Percentiles rank a stretch among this genome's conserved stretches.
Conservation (phyloP, 2,329 filamentous ascomycete species). For the Fusarium buharicum region DNA sequence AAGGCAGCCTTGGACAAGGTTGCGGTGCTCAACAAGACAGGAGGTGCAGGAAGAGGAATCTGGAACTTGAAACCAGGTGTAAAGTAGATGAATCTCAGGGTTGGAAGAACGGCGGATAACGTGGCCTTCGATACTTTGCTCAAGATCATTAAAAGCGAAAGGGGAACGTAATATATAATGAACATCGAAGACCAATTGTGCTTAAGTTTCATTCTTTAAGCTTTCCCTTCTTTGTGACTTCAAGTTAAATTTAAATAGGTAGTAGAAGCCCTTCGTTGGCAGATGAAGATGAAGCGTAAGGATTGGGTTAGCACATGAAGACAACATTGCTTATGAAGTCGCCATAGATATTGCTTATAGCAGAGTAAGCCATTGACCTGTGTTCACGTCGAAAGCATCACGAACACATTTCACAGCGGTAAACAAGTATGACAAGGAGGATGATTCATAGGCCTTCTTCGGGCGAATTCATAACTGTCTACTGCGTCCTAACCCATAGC, state of each 20-base stretch:
- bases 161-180: no score
- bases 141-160: no score
- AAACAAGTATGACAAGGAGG: constrained; percentile 47
- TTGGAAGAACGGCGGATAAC: not conserved
- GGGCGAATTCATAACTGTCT: constrained; percentile 58
- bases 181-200: no score
- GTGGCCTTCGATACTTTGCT: not conserved
- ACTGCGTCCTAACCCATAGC: constrained; percentile 48
- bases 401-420: constrained; percentile 31
- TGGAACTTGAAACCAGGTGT: constrained; percentile 60
- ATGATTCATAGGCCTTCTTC: constrained; percentile 57
- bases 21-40: constrained; percentile 73
- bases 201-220: no score
- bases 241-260: no score
- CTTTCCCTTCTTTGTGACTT: no score
- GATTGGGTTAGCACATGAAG: no score
- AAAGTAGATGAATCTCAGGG: constrained; percentile 31
- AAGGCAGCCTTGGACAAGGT: constrained; percentile 82
- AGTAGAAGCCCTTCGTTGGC: no score
- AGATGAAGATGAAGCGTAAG: no score
- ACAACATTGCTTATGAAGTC: not conserved
- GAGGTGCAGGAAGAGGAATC: constrained; percentile 63
- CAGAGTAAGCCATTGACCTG: not conserved
- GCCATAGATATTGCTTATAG: not conserved
- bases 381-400: constrained; percentile 16